Conservation (phyloP, 257 asterid genomes). For the Gardenia jasminoides region DNA sequence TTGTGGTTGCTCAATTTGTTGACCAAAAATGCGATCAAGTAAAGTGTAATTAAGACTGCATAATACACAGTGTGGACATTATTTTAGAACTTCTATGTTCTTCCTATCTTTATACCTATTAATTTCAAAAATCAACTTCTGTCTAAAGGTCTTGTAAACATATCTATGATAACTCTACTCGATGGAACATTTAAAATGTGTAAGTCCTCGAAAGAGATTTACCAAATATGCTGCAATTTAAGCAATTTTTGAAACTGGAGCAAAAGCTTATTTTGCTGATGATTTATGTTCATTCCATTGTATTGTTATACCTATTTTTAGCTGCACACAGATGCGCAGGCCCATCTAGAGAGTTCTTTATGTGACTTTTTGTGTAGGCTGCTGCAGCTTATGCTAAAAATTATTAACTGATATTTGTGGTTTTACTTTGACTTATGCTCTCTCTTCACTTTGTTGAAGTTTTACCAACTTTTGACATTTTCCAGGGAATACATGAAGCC, state of each 20-base stretch:
- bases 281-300: not conserved
- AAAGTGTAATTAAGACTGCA: not conserved
- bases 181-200: not conserved
- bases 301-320: not conserved
- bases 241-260: not conserved
- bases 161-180: not conserved
- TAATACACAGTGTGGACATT: not conserved
- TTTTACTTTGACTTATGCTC: not conserved
- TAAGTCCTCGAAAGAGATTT: not conserved
- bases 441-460: not conserved
- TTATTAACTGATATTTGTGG: not conserved
- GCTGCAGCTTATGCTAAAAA: not conserved
- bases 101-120: not conserved
- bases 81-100: not conserved
- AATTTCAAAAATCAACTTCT: not conserved
- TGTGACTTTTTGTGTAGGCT: not conserved
- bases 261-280: not conserved
- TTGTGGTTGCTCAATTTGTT: not conserved
- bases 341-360: not conserved
- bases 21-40: not conserved
- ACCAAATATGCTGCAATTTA: not conserved
- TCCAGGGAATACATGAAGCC: slow-evolving; percentile 73
- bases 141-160: not conserved
- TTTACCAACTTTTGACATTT: slow-evolving; percentile 4
- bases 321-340: not conserved